These are phyloP conservation scores for Ophiostoma tasmaniense DNA, from an alignment of 2,329 filamentous ascomycete species.

Conservation along the genomic window DNA sequence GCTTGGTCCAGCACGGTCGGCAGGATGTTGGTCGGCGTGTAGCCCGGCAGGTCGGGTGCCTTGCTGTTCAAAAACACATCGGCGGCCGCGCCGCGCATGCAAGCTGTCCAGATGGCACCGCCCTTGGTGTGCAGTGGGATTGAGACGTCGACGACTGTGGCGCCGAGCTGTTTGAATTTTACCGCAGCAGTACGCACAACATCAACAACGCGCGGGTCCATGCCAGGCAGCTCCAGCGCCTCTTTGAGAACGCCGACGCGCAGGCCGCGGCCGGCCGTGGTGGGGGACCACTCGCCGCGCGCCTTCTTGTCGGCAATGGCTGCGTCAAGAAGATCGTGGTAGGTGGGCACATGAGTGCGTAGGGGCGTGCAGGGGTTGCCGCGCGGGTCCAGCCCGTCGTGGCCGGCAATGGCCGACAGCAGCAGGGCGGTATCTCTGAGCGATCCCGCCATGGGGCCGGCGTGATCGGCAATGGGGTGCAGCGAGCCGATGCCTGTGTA, in stretches of 20 bases:
- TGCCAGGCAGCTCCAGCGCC: slow-evolving; percentile 31
- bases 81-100: slow-evolving; percentile 27
- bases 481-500: slow-evolving; percentile 39
- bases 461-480: slow-evolving; percentile 36
- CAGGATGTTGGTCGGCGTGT: slow-evolving; percentile 26
- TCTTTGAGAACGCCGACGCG: slow-evolving; percentile 40
- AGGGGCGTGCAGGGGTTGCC: slow-evolving; percentile 33
- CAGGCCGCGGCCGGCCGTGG: slow-evolving; percentile 31
- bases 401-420: slow-evolving; percentile 36
- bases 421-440: slow-evolving; percentile 36
- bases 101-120: slow-evolving; percentile 40
- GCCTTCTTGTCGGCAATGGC: slow-evolving; percentile 21
- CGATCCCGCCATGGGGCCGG: slow-evolving; percentile 36
- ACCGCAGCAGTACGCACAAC: slow-evolving; percentile 31
- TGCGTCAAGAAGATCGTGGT: slow-evolving; percentile 25
- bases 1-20: slow-evolving; percentile 29
- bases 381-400: slow-evolving; percentile 40
- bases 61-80: slow-evolving; percentile 26
- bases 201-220: slow-evolving; percentile 31
- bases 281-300: slow-evolving; percentile 22
- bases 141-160: slow-evolving; percentile 36
- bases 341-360: slow-evolving; percentile 27
- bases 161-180: slow-evolving; percentile 34
- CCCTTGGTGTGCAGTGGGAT: slow-evolving; percentile 40
- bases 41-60: slow-evolving; percentile 28